phyloP scores from a whole-genome alignment of 73 alveolate species.

The Paramecium biaurelia region DNA sequence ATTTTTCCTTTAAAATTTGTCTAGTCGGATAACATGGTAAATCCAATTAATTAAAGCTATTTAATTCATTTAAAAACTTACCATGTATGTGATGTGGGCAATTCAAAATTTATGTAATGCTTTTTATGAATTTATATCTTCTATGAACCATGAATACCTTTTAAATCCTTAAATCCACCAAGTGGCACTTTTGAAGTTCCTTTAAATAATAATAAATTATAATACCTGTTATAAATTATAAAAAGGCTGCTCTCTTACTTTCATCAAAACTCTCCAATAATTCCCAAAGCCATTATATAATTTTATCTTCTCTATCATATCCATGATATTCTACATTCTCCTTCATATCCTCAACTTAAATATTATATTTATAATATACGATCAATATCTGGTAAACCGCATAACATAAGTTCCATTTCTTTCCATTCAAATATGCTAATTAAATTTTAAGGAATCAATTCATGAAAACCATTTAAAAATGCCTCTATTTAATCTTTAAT shows the following conservation, averaged over 20 bases:
- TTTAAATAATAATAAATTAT: not conserved
- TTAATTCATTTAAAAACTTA: not conserved
- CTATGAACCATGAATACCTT: constrained; percentile 63
- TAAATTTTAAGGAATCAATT: constrained; percentile 93
- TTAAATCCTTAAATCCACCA: constrained; percentile 96
- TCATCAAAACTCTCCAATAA: constrained; percentile 87
- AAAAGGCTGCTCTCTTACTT: constrained; percentile 91
- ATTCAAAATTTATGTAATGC: constrained; percentile 73
- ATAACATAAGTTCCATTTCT: constrained; percentile 95
- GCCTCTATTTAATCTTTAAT: constrained; percentile 77
- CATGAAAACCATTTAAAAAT: constrained; percentile 97
- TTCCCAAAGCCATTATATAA: constrained; percentile 95
- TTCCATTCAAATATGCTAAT: constrained; percentile 81
- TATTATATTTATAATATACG: not conserved
- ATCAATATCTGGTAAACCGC: constrained; percentile 93
- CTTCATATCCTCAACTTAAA: constrained; percentile 92
- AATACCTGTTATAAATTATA: constrained; percentile 88
- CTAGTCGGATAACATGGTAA: constrained; percentile 97
- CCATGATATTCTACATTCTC: constrained; percentile 94
- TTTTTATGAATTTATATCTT: constrained; percentile 62
- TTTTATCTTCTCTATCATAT: constrained; percentile 84
- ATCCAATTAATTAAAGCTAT: constrained; percentile 79
- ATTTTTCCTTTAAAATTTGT: constrained; percentile 85
- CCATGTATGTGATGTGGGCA: constrained; percentile 97
- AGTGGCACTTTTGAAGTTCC: constrained; percentile 98